These are phyloP conservation scores for Plasmopara viticola DNA, from an alignment of 352 stramenopile species.

Conservation along the genomic window DNA sequence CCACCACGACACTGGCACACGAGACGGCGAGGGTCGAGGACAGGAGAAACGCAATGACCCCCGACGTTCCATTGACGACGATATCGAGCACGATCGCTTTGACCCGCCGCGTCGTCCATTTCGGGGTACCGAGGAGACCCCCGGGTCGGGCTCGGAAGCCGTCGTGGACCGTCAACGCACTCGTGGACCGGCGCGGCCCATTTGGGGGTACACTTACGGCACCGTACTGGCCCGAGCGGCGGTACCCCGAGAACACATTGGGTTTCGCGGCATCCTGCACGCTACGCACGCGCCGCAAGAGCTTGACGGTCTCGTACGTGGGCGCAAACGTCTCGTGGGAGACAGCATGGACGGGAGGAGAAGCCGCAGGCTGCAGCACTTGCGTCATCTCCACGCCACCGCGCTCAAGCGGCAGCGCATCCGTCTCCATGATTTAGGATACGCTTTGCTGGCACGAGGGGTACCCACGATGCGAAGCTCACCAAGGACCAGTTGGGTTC, in stretches of 20 bases:
- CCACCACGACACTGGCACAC: slow-evolving; percentile 71
- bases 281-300: slow-evolving; percentile 56
- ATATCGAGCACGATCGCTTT: slow-evolving; percentile 22
- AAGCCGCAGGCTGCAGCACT: slow-evolving; percentile 6
- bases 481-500: too few relatives aligned
- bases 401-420: slow-evolving; percentile 43
- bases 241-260: slow-evolving; percentile 12
- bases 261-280: slow-evolving; percentile 36
- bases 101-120: slow-evolving; percentile 9
- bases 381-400: slow-evolving; percentile 41
- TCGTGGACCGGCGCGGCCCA: slow-evolving; percentile 7
- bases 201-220: slow-evolving; percentile 9
- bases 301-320: slow-evolving; percentile 18
- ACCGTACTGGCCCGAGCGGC: slow-evolving; percentile 9
- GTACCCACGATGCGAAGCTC: too few relatives aligned
- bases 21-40: slow-evolving; percentile 75
- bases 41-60: slow-evolving; percentile 71
- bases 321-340: slow-evolving; percentile 46
- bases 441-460: too few relatives aligned
- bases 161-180: slow-evolving; percentile 15
- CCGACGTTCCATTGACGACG: slow-evolving; percentile 65
- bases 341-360: slow-evolving; percentile 21
- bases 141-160: slow-evolving; percentile 8
- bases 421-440: slow-evolving; percentile 32
- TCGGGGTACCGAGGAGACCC: background rate